phyloP scores from a whole-genome alignment of 1,139 yeast species.

The Lodderomyces beijingensis region DNA sequence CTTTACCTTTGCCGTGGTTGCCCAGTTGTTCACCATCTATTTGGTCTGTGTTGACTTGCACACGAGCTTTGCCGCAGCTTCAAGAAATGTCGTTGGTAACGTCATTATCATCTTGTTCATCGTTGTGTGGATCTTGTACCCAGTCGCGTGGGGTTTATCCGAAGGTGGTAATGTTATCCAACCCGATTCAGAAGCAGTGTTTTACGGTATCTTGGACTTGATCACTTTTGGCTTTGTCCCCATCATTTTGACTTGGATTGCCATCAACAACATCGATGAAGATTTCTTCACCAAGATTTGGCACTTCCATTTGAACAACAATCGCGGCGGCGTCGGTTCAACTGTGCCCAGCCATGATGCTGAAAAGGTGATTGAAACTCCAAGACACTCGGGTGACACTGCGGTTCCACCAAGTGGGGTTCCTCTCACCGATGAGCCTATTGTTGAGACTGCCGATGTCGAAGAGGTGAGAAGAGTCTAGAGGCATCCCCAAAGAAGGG shows the following conservation, averaged over 20 bases:
- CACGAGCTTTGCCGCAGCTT: slow-evolving; percentile 11
- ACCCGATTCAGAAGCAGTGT: slow-evolving; percentile 64
- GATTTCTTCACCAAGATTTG: slow-evolving; percentile 23
- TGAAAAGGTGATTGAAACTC: slow-evolving; percentile 23
- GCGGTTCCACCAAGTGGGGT: slow-evolving; percentile 23
- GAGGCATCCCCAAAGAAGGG: too few species aligned
- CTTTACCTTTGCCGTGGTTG: slow-evolving; percentile 39
- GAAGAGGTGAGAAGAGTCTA: slow-evolving; percentile 1
- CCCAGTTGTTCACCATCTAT: slow-evolving; percentile 34
- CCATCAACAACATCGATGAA: slow-evolving; percentile 27
- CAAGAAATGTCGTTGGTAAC: slow-evolving; percentile 18
- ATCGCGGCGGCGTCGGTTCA: slow-evolving; percentile 5
- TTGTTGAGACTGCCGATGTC: neutral
- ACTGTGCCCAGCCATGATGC: too few species aligned
- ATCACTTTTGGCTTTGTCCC: slow-evolving; percentile 43
- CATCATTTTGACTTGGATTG: slow-evolving; percentile 28
- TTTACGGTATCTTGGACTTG: slow-evolving; percentile 59
- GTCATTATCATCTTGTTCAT: slow-evolving; percentile 28
- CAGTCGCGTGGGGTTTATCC: slow-evolving; percentile 57
- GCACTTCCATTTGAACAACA: slow-evolving; percentile 15
- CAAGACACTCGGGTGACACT: slow-evolving; percentile 35
- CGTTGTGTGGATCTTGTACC: slow-evolving; percentile 47
- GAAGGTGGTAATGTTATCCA: slow-evolving; percentile 68
- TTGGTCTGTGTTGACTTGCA: slow-evolving; percentile 18
- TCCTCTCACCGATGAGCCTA: slow-evolving; percentile 7